Evolutionary conservation across 2,329 filamentous ascomycete genomes (phyloP), one percentile per base, ranked within the genome.

Genomic region (Diaporthe nobilis): DNA sequence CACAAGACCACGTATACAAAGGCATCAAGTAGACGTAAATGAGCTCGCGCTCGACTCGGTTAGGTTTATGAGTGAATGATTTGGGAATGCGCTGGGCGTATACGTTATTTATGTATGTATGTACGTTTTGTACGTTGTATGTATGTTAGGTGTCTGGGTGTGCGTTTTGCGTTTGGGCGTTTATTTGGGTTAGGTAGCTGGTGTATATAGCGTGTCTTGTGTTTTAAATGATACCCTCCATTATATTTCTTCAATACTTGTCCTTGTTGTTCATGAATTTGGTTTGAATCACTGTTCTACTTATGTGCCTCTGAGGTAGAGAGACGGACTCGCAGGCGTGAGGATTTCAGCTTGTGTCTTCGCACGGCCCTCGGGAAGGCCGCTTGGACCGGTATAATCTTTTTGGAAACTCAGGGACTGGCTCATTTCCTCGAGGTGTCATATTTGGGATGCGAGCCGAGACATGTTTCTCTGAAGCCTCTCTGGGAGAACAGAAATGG

Each of bases 51-150:
- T 53, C 71, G 44, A 42, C 39, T 53, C 22, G 44, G 61, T 60
- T 60, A 58, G 81, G 80, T 68, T 79, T 72, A 82, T 80, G 81
- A 81, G 82, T 84, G 82, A 82, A 82, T 81, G 80, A 81, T 77
- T 78, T 49, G 28, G 65, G 72, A 42, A 61, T 68, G 22, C 53
- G 61, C 58, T 72, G 49, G 71, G 71, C 37, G 57, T 74, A 51
- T 75, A 61, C 39, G 65, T 72, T 75, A 49, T 63, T 57, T 71
- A 71, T 53, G 42, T 75, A 60, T 49, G 47, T 67, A 34, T 47
- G 72, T 79, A 47, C 76, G 68, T 79, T 49, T 15, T 77, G 72
- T 77, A 57, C 74, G 47, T 73, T 74, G 57, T 78, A 61, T 75
- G 63, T 77, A 49, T 76, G 60, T 72, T 73, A 75, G 76, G 71